Evolutionary conservation across 2,329 filamentous ascomycete species (phyloP).

Genomic region (Claviceps digitariae): DNA sequence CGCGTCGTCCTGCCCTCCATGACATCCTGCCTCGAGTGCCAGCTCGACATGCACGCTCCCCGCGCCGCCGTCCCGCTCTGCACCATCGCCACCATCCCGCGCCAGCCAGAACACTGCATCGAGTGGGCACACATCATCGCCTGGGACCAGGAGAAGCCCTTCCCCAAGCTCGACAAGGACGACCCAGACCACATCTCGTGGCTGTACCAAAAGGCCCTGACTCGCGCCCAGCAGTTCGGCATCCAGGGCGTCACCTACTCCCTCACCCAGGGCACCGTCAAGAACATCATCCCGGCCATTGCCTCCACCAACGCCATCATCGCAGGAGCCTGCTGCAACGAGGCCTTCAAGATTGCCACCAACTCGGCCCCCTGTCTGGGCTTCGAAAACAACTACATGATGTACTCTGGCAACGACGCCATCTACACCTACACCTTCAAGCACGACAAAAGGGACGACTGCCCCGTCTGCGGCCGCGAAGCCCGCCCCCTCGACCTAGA

Average conservation of each 20-base stretch:
- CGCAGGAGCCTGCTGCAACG: conserved; percentile 89
- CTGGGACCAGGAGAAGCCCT: conserved; percentile 79
- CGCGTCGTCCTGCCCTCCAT: conserved; percentile 84
- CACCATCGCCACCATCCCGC: conserved; percentile 88
- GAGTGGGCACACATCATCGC: conserved; percentile 99
- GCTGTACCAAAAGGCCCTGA: conserved; percentile 76
- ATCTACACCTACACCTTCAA: conserved; percentile 98
- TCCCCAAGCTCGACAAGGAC: conserved; percentile 81
- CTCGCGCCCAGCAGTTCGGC: conserved; percentile 73
- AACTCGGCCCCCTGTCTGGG: conserved; percentile 68
- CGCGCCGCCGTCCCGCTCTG: conserved; percentile 92
- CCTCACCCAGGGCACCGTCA: conserved; percentile 92
- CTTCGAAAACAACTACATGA: conserved; percentile 86
- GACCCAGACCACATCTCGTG: conserved; percentile 96
- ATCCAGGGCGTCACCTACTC: conserved; percentile 90
- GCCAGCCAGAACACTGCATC: conserved; percentile 94
- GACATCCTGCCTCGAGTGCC: conserved; percentile 94
- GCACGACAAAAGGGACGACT: conserved; percentile 87
- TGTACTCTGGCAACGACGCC: conserved; percentile 92
- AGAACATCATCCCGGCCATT: conserved; percentile 98
- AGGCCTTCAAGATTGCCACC: conserved; percentile 89
- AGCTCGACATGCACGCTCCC: conserved; percentile 97
- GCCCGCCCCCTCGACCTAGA: conserved; percentile 64
- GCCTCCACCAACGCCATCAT: conserved; percentile 96
- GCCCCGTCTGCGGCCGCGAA: conserved; percentile 80